These are phyloP conservation scores for Kuraishia piskuri DNA, from an alignment of 805 yeast genomes.

Conservation along the genomic window DNA sequence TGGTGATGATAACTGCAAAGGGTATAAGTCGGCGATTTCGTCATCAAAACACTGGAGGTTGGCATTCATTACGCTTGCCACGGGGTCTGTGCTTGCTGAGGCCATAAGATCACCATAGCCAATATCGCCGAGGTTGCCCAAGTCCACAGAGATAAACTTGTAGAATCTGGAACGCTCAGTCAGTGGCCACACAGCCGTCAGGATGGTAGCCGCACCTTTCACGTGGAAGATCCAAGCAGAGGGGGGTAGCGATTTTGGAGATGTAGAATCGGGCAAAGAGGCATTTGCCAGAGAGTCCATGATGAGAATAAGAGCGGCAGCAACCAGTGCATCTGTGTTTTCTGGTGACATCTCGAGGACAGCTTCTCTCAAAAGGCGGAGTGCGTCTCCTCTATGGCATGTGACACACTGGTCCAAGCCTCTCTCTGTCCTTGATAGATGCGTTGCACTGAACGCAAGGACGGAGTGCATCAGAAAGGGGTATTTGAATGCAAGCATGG, in stretches of 20 bases:
- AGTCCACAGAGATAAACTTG: constrained; percentile 72
- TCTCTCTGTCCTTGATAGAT: constrained; percentile 66
- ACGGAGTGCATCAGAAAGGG: constrained; percentile 91
- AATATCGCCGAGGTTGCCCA: constrained; percentile 81
- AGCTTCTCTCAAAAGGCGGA: constrained; percentile 73
- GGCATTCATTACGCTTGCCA: constrained; percentile 20
- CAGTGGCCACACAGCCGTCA: constrained; percentile 94
- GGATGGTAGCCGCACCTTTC: constrained; percentile 91
- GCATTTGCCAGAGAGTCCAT: constrained; percentile 96
- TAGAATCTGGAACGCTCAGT: constrained; percentile 59
- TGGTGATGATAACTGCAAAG: constrained; percentile 76
- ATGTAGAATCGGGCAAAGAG: constrained; percentile 40
- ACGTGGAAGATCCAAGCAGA: constrained; percentile 97
- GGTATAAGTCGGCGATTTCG: constrained; percentile 77
- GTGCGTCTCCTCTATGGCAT: constrained; percentile 80
- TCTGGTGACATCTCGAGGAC: constrained; percentile 76
- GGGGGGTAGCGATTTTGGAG: constrained; percentile 69
- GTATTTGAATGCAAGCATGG: constrained; percentile 76
- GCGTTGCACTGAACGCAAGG: constrained; percentile 88
- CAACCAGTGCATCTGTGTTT: constrained; percentile 89
- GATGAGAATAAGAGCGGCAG: constrained; percentile 79
- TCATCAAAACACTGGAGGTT: constrained; percentile 78
- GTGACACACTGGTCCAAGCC: constrained; percentile 79
- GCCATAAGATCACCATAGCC: constrained; percentile 16
- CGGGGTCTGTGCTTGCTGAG: not conserved